Conservation (phyloP, 352 stramenopile species). For the Pythium brachiatum region DNA sequence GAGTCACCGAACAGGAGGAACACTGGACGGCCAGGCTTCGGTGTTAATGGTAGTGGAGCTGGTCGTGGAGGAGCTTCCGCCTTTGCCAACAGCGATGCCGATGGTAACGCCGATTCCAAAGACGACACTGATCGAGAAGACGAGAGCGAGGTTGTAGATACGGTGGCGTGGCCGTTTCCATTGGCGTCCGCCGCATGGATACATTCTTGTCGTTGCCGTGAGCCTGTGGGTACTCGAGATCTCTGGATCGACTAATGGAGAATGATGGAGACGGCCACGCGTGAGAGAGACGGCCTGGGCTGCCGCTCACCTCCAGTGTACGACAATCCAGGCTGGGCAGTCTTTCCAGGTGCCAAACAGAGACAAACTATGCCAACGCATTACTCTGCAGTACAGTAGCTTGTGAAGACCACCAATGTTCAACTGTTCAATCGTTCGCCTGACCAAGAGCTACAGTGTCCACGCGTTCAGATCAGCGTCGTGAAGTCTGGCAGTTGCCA, state of each 20-base stretch:
- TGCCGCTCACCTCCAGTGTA: too few relatives aligned
- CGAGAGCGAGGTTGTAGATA: too few relatives aligned
- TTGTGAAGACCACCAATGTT: not conserved
- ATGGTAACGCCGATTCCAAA: not conserved
- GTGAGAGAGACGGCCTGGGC: too few relatives aligned
- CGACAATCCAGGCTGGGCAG: too few relatives aligned
- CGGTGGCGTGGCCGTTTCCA: too few relatives aligned
- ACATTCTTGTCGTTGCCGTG: too few relatives aligned
- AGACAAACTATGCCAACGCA: not conserved
- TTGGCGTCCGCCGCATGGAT: too few relatives aligned
- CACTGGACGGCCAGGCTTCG: slow-evolving; percentile 1
- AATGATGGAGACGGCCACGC: too few relatives aligned
- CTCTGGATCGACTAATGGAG: too few relatives aligned
- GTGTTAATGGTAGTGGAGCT: not conserved
- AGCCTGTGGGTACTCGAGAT: too few relatives aligned
- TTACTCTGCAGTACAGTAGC: not conserved
- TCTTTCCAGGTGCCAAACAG: not conserved
- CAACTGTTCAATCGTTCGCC: not conserved
- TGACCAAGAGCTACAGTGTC: not conserved
- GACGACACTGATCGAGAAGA: too few relatives aligned
- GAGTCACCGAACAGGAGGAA: slow-evolving; percentile 53
- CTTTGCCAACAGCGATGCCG: not conserved
- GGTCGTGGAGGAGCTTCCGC: not conserved
- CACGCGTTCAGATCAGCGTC: not conserved
- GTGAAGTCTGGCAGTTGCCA: not conserved